A percentile compares a stretch with the other conserved stretches of the same genome.
Evolutionary conservation across 176 grass and related monocot species (phyloP).

Genomic region (Oryza coarctata): DNA sequence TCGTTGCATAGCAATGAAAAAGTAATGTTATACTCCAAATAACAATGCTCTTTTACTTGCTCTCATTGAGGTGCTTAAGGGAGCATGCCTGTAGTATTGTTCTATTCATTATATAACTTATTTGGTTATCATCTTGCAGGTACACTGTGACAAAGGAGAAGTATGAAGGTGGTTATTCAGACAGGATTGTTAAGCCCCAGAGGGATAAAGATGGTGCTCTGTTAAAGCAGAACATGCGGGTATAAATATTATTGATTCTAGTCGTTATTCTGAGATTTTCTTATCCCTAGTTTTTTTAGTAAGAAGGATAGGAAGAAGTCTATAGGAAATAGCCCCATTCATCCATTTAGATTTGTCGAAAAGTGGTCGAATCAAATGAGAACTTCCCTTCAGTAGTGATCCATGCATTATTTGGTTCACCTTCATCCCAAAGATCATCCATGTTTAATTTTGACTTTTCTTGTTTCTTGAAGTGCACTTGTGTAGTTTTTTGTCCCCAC

Average conservation of each 20-base stretch:
- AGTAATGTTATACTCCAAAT: conserved; percentile 48
- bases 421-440: background rate
- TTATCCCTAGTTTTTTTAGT: background rate
- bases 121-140: conserved; percentile 46
- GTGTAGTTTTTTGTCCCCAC: background rate
- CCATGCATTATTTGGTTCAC: background rate
- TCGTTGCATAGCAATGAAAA: conserved; percentile 96
- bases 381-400: background rate
- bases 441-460: background rate
- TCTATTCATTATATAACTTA: conserved; percentile 19
- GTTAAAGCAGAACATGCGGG: conserved; percentile 68
- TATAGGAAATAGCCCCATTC: background rate
- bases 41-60: conserved; percentile 14
- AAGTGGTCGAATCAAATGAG: background rate
- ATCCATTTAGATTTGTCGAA: conserved; percentile 3
- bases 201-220: conserved; percentile 64
- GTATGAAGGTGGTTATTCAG: conserved; percentile 46
- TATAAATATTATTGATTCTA: conserved; percentile 33
- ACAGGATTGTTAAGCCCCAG: conserved; percentile 65
- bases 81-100: background rate
- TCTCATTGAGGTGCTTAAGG: conserved; percentile 19
- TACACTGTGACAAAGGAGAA: conserved; percentile 68
- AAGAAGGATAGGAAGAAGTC: background rate
- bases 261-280: conserved; percentile 13
- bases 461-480: background rate